Conservation (phyloP, 805 yeast genomes). For the Saturnispora zaruensis region DNA sequence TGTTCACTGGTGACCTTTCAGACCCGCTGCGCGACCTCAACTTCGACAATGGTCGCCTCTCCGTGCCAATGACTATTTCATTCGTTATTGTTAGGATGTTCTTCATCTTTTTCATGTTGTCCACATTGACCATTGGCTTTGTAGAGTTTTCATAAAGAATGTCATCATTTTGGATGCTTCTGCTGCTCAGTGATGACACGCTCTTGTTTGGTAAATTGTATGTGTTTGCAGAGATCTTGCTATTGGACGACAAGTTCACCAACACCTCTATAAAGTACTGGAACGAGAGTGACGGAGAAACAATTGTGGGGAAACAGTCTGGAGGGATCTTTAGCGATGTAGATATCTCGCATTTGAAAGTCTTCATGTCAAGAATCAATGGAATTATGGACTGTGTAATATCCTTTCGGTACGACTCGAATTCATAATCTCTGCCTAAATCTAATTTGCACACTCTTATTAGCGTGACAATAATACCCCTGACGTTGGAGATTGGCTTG, state of each 20-base stretch:
- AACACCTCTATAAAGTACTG: constrained; percentile 80
- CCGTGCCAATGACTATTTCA: constrained; percentile 76
- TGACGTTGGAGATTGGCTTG: constrained; percentile 57
- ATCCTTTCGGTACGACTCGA: constrained; percentile 76
- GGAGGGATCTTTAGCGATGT: constrained; percentile 68
- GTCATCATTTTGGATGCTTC: constrained; percentile 17
- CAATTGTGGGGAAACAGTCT: constrained; percentile 79
- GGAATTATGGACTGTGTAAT: constrained; percentile 71
- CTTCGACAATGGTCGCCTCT: constrained; percentile 35
- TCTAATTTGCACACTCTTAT: constrained; percentile 71
- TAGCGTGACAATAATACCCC: constrained; percentile 70
- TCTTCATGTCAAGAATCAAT: constrained; percentile 62
- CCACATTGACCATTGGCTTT: constrained; percentile 60
- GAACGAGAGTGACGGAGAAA: constrained; percentile 62
- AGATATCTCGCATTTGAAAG: constrained; percentile 47
- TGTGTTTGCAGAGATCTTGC: not conserved
- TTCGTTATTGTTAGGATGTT: constrained; percentile 77
- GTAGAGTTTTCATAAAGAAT: constrained; percentile 16
- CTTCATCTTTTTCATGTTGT: constrained; percentile 61
- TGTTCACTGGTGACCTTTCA: constrained; percentile 6
- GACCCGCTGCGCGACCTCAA: constrained; percentile 8
- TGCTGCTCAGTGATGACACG: not conserved
- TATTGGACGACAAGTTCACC: constrained; percentile 50
- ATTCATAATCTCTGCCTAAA: constrained; percentile 48
- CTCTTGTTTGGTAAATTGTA: not conserved